Evolutionary conservation across 1,284 basidiomycete species (phyloP), one percentile per base, ranked within the genome.

Genomic region (Trametes versicolor): DNA sequence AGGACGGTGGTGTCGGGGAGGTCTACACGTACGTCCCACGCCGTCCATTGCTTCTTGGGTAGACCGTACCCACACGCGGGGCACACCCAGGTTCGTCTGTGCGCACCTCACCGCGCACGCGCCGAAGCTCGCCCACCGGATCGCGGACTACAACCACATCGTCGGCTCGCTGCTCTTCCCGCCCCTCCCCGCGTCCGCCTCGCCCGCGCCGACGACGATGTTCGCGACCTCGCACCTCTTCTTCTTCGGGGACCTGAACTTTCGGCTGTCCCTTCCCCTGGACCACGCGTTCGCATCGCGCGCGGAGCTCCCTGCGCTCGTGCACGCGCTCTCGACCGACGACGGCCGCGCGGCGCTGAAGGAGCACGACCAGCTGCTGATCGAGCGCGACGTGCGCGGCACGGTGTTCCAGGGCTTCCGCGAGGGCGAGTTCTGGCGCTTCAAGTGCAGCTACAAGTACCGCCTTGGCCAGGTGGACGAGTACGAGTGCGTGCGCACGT

Each of bases 361-460:
- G 66, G 86, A 91, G 61, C 90, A 86, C 70, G 96, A 98, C 74
- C 93, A 97, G 70, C 83, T 98, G 39, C 75, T 83, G 17, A 74
- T 83, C 10, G 92, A 94, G 73, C 87, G 85, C 23, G 75, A 77
- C 68, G 77, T 81, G 29, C 87, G 87, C 60, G 86, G 89, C 27
- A 85, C 82, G 34, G 84, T 88, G 8, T 91, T 95, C 70, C 82
- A 89, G 51, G 89, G 92, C 27, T 79, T 98, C 48, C 83, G 85
- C 36, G 96, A 98, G 78, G 94, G 91, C 21, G 87, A 91, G 34
- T 92, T 98, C 74, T 92, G 91, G 85, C 82, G 82, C 63, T 98
- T 97, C 82, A 91, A 93, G 79, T 87, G 94, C 72, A 96, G 92
- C 48, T 98, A 97, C 77, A 98, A 98, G 78, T 95, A 93, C 72